These are phyloP conservation scores for Tetragonia tetragonoides DNA, from an alignment of 148 eudicot species.

Conservation along the genomic window DNA sequence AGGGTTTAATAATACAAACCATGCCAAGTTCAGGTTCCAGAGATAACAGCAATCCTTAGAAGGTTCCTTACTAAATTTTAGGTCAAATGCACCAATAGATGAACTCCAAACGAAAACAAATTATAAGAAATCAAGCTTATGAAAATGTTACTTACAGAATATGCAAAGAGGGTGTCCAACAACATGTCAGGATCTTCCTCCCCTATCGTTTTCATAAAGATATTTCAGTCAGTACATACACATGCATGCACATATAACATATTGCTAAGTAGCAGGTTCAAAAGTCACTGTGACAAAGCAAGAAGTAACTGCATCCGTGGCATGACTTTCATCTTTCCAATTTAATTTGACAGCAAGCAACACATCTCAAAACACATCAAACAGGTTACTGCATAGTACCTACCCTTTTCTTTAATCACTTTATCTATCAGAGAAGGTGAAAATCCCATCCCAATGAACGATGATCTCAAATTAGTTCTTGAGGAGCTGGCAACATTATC, in stretches of 20 bases:
- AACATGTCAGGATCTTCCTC: slow-evolving; percentile 64
- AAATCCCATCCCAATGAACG: slow-evolving; percentile 89
- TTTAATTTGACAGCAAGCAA: not conserved
- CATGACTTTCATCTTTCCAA: not conserved
- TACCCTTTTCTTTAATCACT: slow-evolving; percentile 41
- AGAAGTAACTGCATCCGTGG: not conserved
- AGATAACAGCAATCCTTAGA: not conserved
- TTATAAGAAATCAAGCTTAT: not conserved
- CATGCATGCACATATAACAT: not conserved
- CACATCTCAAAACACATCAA: not conserved
- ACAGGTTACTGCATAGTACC: not conserved
- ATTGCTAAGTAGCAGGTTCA: not conserved
- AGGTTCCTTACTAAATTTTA: not conserved
- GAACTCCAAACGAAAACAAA: not conserved
- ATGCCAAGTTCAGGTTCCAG: not conserved
- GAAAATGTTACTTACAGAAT: slow-evolving; percentile 57
- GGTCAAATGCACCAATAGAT: not conserved
- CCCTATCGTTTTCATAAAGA: slow-evolving; percentile 39
- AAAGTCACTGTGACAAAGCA: not conserved
- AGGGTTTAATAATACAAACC: not conserved
- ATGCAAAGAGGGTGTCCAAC: slow-evolving; percentile 73
- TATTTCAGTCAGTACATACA: slow-evolving; percentile 11
- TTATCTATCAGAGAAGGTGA: slow-evolving; percentile 65
- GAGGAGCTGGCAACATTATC: slow-evolving; percentile 90
- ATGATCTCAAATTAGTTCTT: slow-evolving; percentile 63